phyloP scores from a whole-genome alignment of 2,329 filamentous ascomycete genomes.

The Colletotrichum camelliae region DNA sequence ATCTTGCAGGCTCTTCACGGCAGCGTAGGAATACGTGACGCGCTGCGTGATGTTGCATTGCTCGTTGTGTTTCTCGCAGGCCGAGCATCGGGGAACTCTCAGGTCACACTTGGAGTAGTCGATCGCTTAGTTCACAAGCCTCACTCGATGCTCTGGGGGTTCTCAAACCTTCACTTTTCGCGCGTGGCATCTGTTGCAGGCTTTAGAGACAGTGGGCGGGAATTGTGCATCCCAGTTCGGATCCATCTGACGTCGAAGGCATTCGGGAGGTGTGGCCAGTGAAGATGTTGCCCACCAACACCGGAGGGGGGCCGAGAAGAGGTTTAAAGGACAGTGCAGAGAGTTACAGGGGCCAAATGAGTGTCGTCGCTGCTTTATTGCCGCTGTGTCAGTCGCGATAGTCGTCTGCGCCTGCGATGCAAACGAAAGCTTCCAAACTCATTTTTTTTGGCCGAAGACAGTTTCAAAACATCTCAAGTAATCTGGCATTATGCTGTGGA shows the following conservation, averaged over 20 bases:
- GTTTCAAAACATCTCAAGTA: no score
- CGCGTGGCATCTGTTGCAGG: conserved; percentile 21
- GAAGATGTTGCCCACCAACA: not conserved
- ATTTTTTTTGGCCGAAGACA: not conserved
- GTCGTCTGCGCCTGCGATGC: not conserved
- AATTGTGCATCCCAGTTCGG: conserved; percentile 2
- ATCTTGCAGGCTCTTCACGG: conserved; percentile 12
- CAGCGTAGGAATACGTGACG: conserved; percentile 22
- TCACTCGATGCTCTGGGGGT: not conserved
- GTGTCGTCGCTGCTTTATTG: not conserved
- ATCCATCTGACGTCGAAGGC: not conserved
- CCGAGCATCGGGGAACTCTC: conserved; percentile 28
- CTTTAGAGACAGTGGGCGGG: conserved; percentile 15
- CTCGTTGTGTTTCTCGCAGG: conserved; percentile 17
- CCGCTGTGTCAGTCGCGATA: not conserved
- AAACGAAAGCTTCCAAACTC: not conserved
- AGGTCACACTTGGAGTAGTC: conserved; percentile 25
- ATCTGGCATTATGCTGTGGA: no score
- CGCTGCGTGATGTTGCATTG: conserved; percentile 24
- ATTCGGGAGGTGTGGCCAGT: not conserved
- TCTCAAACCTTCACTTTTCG: conserved; percentile 28
- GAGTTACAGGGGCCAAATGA: not conserved
- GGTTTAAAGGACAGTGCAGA: not conserved
- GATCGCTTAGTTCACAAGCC: not conserved
- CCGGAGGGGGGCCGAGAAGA: not conserved